Conservation (phyloP, 139 green algal species). For the Mesotaenium endlicherianum region DNA sequence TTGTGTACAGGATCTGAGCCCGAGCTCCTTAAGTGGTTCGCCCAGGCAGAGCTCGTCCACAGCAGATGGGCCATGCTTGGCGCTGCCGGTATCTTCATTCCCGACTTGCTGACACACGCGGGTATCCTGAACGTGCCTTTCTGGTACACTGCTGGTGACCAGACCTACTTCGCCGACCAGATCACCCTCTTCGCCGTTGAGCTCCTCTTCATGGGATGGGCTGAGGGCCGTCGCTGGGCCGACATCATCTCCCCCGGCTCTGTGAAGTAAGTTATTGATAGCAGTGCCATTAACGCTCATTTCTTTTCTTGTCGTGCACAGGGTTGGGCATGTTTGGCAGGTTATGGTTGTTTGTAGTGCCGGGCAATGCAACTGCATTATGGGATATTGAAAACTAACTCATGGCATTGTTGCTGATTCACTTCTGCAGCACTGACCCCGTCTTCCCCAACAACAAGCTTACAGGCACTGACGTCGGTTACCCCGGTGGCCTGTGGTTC, state of each 20-base stretch:
- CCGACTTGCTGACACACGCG: constrained; percentile 46
- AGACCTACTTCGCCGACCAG: constrained; percentile 48
- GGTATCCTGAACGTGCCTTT: constrained; percentile 35
- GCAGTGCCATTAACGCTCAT: background rate
- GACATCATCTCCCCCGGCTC: constrained; percentile 59
- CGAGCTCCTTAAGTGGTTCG: constrained; percentile 56
- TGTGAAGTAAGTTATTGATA: constrained; percentile 44
- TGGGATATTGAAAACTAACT: background rate
- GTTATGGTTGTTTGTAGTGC: too few relatives aligned
- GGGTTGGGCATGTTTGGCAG: too few relatives aligned
- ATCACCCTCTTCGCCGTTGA: constrained; percentile 49
- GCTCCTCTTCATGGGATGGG: constrained; percentile 61
- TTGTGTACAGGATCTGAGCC: constrained; percentile 29
- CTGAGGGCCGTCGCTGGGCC: constrained; percentile 58
- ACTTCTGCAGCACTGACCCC: constrained; percentile 32
- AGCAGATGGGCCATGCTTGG: constrained; percentile 63
- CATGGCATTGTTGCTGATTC: background rate
- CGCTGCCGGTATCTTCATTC: constrained; percentile 51
- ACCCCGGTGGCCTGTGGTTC: constrained; percentile 53
- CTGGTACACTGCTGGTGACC: constrained; percentile 48
- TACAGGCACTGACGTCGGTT: constrained; percentile 49
- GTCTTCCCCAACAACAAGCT: constrained; percentile 51
- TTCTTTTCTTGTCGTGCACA: background rate
- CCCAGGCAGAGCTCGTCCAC: constrained; percentile 61
- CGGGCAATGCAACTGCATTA: too few relatives aligned